These are phyloP conservation scores for Phytophthora boehmeriae DNA, from an alignment of 352 stramenopile species.

Conservation along the genomic window DNA sequence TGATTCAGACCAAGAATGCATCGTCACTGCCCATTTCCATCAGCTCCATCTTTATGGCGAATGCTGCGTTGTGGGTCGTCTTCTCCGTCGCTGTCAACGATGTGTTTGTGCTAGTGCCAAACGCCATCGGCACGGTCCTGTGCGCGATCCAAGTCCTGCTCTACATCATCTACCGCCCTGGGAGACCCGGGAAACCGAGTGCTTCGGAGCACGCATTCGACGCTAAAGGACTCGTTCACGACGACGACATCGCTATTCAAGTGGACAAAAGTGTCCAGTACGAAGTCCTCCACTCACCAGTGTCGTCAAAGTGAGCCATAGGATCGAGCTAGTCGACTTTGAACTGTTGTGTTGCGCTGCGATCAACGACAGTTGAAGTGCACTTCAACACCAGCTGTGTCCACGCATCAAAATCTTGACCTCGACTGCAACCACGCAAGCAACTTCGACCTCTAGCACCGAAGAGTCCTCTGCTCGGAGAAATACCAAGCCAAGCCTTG, in stretches of 20 bases:
- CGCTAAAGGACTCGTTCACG: neutral
- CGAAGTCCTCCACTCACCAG: conserved; percentile 13
- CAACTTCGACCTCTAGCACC: conserved; percentile 11
- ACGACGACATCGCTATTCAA: conserved; percentile 9
- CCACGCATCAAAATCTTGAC: neutral
- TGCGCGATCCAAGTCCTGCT: conserved; percentile 46
- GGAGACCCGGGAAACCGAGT: neutral
- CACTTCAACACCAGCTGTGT: conserved; percentile 1
- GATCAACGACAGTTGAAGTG: neutral
- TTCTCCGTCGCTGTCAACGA: conserved; percentile 45
- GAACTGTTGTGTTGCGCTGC: conserved; percentile 6
- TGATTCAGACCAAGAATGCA: conserved; percentile 44
- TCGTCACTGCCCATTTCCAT: conserved; percentile 53
- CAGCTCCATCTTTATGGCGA: conserved; percentile 39
- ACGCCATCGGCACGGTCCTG: conserved; percentile 35
- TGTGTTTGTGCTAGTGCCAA: conserved; percentile 45
- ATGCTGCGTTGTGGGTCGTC: conserved; percentile 53
- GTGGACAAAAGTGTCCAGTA: conserved; percentile 15
- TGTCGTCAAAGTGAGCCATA: conserved; percentile 14
- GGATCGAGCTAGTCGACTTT: conserved; percentile 10
- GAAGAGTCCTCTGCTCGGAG: too few species aligned
- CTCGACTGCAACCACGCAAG: conserved; percentile 27
- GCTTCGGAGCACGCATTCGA: neutral
- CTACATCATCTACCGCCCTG: conserved; percentile 44
- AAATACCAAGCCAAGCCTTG: too few species aligned